Percentiles rank a stretch among this genome's conserved stretches.
Conservation (phyloP, 169 alveolate genomes). For the Sarcocystis neurona region DNA sequence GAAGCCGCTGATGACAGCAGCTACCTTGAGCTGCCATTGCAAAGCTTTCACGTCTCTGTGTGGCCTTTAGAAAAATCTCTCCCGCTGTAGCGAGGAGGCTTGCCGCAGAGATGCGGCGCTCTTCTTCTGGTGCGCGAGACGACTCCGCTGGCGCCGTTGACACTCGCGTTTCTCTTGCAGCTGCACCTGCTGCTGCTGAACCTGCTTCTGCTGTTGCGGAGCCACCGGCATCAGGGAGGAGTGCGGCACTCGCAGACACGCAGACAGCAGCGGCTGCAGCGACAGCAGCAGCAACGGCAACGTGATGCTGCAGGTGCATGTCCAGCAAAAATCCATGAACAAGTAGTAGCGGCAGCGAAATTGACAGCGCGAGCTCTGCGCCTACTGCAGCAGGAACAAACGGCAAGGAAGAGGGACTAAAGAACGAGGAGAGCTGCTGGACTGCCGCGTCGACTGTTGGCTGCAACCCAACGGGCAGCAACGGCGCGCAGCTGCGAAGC, state of each 20-base stretch:
- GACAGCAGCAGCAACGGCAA: neutral
- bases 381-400: constrained; percentile 38
- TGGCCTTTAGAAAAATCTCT: too few relatives aligned
- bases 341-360: constrained; percentile 34
- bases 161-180: neutral
- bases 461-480: constrained; percentile 39
- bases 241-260: neutral
- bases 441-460: constrained; percentile 39
- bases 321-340: constrained; percentile 2
- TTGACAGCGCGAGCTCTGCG: constrained; percentile 34
- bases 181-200: neutral
- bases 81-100: too few relatives aligned
- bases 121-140: neutral
- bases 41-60: too few relatives aligned
- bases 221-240: neutral
- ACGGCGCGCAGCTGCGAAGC: constrained; percentile 31
- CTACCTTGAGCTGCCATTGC: too few relatives aligned
- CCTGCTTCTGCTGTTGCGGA: constrained; percentile 6
- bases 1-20: too few relatives aligned
- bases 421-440: constrained; percentile 54
- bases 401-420: constrained; percentile 61
- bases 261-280: neutral
- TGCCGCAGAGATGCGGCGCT: too few relatives aligned
- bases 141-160: neutral
- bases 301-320: neutral